Evolutionary conservation across 345 rosid species (phyloP).

Genomic region (Trapa incisa): DNA sequence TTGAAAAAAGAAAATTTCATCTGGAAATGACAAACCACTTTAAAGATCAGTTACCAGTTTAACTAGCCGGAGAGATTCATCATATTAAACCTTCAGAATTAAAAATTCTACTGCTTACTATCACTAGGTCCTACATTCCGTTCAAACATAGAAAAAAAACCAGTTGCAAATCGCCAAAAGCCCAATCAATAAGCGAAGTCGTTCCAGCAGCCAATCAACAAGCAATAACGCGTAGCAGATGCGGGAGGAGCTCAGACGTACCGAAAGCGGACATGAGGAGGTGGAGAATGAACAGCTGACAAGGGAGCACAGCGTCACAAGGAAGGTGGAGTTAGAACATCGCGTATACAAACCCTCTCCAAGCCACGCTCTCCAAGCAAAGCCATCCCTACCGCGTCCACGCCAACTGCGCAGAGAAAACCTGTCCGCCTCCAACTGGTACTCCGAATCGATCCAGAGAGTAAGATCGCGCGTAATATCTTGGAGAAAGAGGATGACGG

Average conservation of each 20-base stretch:
- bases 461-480: neutral
- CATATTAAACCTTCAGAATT: no score
- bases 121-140: neutral
- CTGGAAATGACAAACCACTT: no score
- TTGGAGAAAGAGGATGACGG: neutral
- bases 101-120: no score
- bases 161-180: neutral
- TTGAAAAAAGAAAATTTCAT: no score
- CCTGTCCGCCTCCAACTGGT: neutral
- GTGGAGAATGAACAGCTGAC: slow-evolving; percentile 79
- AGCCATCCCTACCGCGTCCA: slow-evolving; percentile 22
- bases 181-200: neutral
- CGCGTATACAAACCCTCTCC: slow-evolving; percentile 29
- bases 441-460: neutral
- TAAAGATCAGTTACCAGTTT: no score
- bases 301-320: slow-evolving; percentile 48
- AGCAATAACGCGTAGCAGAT: neutral
- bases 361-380: slow-evolving; percentile 36
- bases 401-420: neutral
- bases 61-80: no score
- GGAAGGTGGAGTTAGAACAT: no score
- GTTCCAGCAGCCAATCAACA: neutral
- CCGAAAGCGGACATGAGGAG: slow-evolving; percentile 88
- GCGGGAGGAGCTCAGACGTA: slow-evolving; percentile 4
- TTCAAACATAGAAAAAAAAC: neutral